A percentile compares a stretch with the other conserved stretches of the same genome.
Evolutionary conservation across 1,284 basidiomycete genomes (phyloP).

Genomic region (Retiboletus flavoniger): DNA sequence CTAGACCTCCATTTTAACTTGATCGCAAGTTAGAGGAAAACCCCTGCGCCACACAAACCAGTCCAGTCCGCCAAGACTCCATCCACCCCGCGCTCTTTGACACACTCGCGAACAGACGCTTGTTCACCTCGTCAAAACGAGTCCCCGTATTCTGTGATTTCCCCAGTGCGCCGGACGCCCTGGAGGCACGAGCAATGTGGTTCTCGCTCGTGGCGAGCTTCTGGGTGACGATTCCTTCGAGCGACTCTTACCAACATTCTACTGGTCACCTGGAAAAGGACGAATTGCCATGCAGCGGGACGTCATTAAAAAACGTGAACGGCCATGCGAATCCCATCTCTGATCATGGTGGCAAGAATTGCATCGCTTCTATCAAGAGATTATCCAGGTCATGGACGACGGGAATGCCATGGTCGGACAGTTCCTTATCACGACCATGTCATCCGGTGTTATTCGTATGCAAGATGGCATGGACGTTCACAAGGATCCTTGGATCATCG

Average conservation of each 20-base stretch:
- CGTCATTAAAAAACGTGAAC: slow-evolving; percentile 11
- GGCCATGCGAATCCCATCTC: slow-evolving; percentile 12
- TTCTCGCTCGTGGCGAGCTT: slow-evolving; percentile 13
- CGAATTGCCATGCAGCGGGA: slow-evolving; percentile 2
- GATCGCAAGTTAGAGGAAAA: too few relatives aligned
- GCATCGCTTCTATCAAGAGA: slow-evolving; percentile 9
- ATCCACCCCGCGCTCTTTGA: slow-evolving; percentile 16
- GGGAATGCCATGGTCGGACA: neutral
- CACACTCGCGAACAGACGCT: neutral
- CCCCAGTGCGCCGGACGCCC: slow-evolving; percentile 3
- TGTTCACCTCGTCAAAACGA: too few relatives aligned
- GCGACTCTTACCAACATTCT: slow-evolving; percentile 24
- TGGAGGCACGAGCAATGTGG: neutral
- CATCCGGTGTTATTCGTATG: slow-evolving; percentile 21
- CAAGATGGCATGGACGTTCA: slow-evolving; percentile 13
- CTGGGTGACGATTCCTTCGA: slow-evolving; percentile 19
- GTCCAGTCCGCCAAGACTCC: too few relatives aligned
- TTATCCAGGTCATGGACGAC: slow-evolving; percentile 13
- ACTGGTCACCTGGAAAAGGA: too few relatives aligned
- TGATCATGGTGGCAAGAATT: slow-evolving; percentile 16
- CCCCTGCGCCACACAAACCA: too few relatives aligned
- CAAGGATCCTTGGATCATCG: slow-evolving; percentile 14
- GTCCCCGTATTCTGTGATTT: slow-evolving; percentile 12
- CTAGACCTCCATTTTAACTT: neutral
- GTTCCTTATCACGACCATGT: slow-evolving; percentile 17